Base-by-base conservation (phyloP, 2,329 filamentous ascomycete species). In the Capronia epimyces region DNA sequence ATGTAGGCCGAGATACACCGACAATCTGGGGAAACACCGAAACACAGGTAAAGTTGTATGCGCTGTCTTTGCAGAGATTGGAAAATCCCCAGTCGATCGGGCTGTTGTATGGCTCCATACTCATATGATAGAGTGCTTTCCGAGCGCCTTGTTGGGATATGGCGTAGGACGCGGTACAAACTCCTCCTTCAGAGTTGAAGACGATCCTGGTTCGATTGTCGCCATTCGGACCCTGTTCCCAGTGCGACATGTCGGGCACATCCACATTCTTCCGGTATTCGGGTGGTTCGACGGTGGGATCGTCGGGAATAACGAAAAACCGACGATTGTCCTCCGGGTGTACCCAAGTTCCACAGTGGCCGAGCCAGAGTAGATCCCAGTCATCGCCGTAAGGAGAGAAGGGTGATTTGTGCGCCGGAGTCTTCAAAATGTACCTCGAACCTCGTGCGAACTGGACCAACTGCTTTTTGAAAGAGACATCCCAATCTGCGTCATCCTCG, bases 401-500 rank as follows among this genome's bases (percentile, higher is more conserved):
- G 34, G 63, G 53, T 9, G 44, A 34, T 32, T 62, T 55, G 21
- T 58, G 56, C 27, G 50, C 49, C n/a, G 54, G 48, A 16, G 50
- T 48, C 53, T 64, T 60, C 39, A 63, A 62, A 13, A 70, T 58
- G 10, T 59, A 59, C 13, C 66, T 62, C 1, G 66, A 57, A 0
- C 61, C 64, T 36, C 61, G 53, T 2, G 67, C 67, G 21, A 69
- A 68, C 29, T 65, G 65, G 8, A 65, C 66, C 13, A 80, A 68
- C 58, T 81, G 78, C 0, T 64, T 45, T 25, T 75, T 74, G 20
- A 81, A 62, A 0, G 69, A 66, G 10, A 80, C 63, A 49, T 81
- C 78, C 78, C 78, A 81, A 64, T 81, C 78, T 16, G 72, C 69
- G 49, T 81, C 78, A 58, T 81, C 78, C 59, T 81, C 78, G 21